phyloP scores from a whole-genome alignment of 2,329 filamentous ascomycete genomes.

The Curvularia sp. region DNA sequence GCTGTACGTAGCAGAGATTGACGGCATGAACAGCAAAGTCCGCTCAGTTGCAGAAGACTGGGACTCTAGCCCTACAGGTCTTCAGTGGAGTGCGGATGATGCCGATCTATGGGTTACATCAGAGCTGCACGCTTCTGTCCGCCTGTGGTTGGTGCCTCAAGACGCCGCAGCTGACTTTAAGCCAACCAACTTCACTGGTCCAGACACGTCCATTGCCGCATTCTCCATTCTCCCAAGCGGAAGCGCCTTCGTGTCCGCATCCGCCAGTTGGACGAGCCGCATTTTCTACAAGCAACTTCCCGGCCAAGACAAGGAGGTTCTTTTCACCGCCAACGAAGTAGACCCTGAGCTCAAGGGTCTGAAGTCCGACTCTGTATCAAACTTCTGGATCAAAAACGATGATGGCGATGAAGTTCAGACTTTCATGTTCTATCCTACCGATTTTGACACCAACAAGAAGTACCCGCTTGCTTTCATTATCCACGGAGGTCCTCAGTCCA shows the following conservation, averaged over 20 bases:
- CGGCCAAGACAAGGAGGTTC: slow-evolving; percentile 42
- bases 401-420: slow-evolving; percentile 67
- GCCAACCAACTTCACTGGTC: slow-evolving; percentile 54
- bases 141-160: slow-evolving; percentile 68
- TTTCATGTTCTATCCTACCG: slow-evolving; percentile 67
- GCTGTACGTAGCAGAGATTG: slow-evolving; percentile 45
- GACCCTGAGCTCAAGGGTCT: slow-evolving; percentile 71
- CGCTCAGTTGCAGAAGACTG: slow-evolving; percentile 42
- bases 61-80: slow-evolving; percentile 41
- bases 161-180: slow-evolving; percentile 60
- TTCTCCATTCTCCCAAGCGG: slow-evolving; percentile 66
- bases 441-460: slow-evolving; percentile 73
- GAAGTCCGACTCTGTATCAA: slow-evolving; percentile 65
- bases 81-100: slow-evolving; percentile 42
- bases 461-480: slow-evolving; percentile 82
- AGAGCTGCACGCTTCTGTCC: slow-evolving; percentile 39
- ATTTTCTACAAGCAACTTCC: slow-evolving; percentile 42
- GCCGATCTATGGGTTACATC: slow-evolving; percentile 43
- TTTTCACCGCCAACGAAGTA: slow-evolving; percentile 69
- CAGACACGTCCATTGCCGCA: slow-evolving; percentile 43
- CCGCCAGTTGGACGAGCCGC: slow-evolving; percentile 42
- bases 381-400: slow-evolving; percentile 74
- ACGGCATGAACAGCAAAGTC: slow-evolving; percentile 38
- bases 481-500: slow-evolving; percentile 81
- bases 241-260: slow-evolving; percentile 53